These are phyloP conservation scores for Penicillium concentricum DNA, from an alignment of 2,329 filamentous ascomycete genomes.

Conservation along the genomic window DNA sequence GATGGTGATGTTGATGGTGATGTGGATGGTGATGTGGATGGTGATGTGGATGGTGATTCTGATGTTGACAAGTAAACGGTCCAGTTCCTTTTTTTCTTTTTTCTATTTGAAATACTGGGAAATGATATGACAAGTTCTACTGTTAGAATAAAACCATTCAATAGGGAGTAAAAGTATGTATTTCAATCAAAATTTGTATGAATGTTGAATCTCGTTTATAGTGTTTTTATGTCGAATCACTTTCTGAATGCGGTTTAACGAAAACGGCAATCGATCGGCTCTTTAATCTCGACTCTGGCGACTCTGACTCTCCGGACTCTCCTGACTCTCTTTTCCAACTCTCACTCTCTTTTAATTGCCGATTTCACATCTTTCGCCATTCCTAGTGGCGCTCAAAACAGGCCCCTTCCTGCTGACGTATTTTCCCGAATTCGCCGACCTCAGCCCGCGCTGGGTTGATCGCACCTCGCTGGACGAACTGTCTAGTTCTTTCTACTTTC, in stretches of 20 bases:
- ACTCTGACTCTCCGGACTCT: background rate
- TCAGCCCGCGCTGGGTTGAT: background rate
- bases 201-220: no score
- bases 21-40: no score
- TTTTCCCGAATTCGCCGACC: conserved; percentile 3
- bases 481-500: background rate
- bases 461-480: conserved; percentile 9
- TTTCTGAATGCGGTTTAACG: background rate
- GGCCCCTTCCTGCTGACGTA: conserved; percentile 3
- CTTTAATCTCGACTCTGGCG: background rate
- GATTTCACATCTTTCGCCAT: background rate
- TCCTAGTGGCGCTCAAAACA: background rate
- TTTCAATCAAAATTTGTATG: no score
- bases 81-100: background rate
- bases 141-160: background rate
- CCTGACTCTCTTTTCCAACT: background rate
- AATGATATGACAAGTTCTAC: background rate
- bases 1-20: background rate
- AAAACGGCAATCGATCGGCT: conserved; percentile 7
- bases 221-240: background rate
- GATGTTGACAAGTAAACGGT: background rate
- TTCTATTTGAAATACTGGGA: background rate
- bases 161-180: background rate
- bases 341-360: background rate
- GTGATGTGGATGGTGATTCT: no score